Evolutionary conservation across 2,329 filamentous ascomycete genomes (phyloP).

Genomic region (Neonectria hederae): DNA sequence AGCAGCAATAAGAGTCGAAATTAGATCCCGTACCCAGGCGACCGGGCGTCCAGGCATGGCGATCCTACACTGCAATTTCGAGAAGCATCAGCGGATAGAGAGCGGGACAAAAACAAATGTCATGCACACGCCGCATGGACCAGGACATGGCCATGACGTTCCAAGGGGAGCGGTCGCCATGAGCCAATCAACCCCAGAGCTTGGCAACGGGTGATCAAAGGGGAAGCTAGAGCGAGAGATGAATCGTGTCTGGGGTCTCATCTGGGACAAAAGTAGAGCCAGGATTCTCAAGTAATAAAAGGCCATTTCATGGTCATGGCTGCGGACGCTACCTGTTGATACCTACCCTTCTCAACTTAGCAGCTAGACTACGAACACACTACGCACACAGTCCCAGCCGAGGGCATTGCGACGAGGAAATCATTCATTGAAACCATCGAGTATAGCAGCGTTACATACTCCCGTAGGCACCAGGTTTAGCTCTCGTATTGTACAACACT

Average conservation of each 20-base stretch:
- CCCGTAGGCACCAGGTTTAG: background rate
- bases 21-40: constrained; percentile 7
- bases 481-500: background rate
- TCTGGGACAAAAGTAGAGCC: constrained; percentile 6
- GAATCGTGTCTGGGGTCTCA: constrained; percentile 8
- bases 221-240: constrained; percentile 18
- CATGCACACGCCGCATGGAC: constrained; percentile 41
- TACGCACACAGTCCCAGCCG: background rate
- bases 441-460: background rate
- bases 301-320: constrained; percentile 21
- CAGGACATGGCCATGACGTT: constrained; percentile 28
- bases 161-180: constrained; percentile 21
- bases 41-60: constrained; percentile 17
- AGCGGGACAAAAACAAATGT: constrained; percentile 29
- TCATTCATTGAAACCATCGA: background rate
- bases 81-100: constrained; percentile 24
- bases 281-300: constrained; percentile 17
- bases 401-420: background rate
- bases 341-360: background rate
- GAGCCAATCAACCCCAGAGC: constrained; percentile 23
- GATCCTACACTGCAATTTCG: constrained; percentile 35
- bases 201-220: constrained; percentile 25
- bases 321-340: background rate
- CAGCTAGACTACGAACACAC: background rate
- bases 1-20: background rate